Base-by-base conservation (phyloP, 169 alveolate species). In the Babesia sp. region DNA sequence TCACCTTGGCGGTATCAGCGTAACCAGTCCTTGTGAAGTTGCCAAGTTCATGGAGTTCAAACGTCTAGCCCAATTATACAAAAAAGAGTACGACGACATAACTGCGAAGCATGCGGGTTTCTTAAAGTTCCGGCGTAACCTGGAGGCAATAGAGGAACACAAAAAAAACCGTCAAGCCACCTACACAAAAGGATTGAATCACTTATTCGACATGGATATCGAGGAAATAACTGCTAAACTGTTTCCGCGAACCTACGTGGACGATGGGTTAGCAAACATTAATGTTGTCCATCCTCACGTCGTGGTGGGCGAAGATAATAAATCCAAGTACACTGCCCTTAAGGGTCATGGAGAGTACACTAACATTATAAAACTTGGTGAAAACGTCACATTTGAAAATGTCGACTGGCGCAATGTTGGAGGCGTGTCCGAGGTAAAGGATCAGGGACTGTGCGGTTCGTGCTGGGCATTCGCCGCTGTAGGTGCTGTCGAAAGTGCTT, bases 381-480 rank as follows among this genome's bases (percentile, higher is more conserved):
- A 9, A 2, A 64, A 37, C 6, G 63, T 50, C 3, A 3, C 26
- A 24, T 50, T 50, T 14, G 74, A 64, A 42, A 26, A 48, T 29
- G 69, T 72, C 77, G 93, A 91, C 68, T 84, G 91, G 93, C 77
- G 93, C 55, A 57, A 22, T 16, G 55, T 64, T 22, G 92, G 92
- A 26, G 91, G 83, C 3, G 81, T 72, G 24, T 79, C 95, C 12
- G 91, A 85, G 28, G 93, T 92, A 14, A 93, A 94, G 77, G 87
- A 90, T 64, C 95, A 94, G 73, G 78, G 82, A 22, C 72, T 51
- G 34, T 90, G 94, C 63, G 96, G 94, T 37, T 80, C 93, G 22
- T 91, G 96, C 48, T 93, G 96, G 95, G 91, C 96, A 18, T 94
- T 92, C 80, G 90, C 95, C 20, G 75, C 96, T 9, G 82, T 90